Conservation (phyloP, 805 yeast genomes). For the Dipodascopsis tothii region DNA sequence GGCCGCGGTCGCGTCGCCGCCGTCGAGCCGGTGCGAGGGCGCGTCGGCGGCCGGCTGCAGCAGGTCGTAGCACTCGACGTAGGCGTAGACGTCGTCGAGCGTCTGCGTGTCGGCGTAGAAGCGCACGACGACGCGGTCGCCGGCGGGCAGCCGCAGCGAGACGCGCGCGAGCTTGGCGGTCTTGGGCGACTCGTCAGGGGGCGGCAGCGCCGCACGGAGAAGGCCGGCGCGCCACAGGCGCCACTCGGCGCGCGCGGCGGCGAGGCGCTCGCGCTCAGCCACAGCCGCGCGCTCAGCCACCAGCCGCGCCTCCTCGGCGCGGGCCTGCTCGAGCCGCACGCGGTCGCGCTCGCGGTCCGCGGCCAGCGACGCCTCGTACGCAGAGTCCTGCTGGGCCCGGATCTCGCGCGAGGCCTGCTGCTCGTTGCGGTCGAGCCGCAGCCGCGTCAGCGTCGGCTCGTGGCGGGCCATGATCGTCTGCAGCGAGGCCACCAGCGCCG, state of each 20-base stretch:
- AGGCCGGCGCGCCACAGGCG: neutral
- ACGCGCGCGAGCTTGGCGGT: constrained; percentile 43
- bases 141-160: constrained; percentile 60
- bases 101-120: constrained; percentile 39
- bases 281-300: constrained; percentile 17
- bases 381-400: constrained; percentile 66
- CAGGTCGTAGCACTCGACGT: constrained; percentile 46
- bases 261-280: constrained; percentile 12
- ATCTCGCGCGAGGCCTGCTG: constrained; percentile 49
- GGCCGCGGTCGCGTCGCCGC: neutral
- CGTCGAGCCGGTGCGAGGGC: neutral
- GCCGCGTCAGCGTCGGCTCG: constrained; percentile 51
- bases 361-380: constrained; percentile 62
- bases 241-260: neutral
- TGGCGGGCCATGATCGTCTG: constrained; percentile 47
- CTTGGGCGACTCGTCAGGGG: constrained; percentile 7
- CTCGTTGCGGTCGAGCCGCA: constrained; percentile 59
- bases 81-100: constrained; percentile 63
- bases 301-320: constrained; percentile 14
- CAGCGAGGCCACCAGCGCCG: constrained; percentile 39
- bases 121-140: constrained; percentile 49
- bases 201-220: constrained; percentile 2
- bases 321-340: constrained; percentile 24
- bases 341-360: constrained; percentile 54
- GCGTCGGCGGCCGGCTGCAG: constrained; percentile 9